phyloP scores from a whole-genome alignment of 306 rosid genomes.

The Cyamopsis tetragonoloba region DNA sequence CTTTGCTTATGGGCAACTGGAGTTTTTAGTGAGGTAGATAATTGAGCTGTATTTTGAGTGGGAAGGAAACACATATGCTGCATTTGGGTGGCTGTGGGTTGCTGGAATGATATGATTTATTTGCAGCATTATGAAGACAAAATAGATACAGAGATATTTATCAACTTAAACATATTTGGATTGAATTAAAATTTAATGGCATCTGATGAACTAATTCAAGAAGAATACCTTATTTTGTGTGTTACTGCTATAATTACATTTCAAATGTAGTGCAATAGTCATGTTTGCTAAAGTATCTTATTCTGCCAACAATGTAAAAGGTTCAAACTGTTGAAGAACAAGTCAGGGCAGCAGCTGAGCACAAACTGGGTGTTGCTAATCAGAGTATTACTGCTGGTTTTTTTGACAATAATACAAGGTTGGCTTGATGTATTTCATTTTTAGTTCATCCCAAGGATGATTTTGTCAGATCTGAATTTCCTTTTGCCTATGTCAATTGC shows the following conservation, averaged over 20 bases:
- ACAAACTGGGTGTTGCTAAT: constrained; percentile 97
- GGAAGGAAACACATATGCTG: not conserved
- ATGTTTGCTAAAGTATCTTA: constrained; percentile 22
- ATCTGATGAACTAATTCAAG: not conserved
- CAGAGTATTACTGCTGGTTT: constrained; percentile 99
- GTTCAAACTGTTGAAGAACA: constrained; percentile 99
- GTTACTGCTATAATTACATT: not conserved
- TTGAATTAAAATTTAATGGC: not conserved
- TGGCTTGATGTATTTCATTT: constrained; percentile 7
- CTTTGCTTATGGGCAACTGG: not conserved
- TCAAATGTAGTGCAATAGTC: constrained; percentile 6
- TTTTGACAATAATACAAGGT: constrained; percentile 99
- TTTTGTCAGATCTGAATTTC: constrained; percentile 25
- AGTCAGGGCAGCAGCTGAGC: constrained; percentile 99
- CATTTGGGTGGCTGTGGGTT: not conserved
- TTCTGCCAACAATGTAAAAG: constrained; percentile 37
- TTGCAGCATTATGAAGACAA: too few species aligned
- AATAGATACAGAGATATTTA: not conserved
- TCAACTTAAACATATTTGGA: not conserved
- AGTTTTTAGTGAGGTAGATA: not conserved
- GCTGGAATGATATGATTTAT: too few species aligned
- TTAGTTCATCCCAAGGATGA: not conserved
- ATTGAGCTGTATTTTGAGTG: not conserved
- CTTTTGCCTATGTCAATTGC: constrained; percentile 34
- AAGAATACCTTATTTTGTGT: not conserved